phyloP scores from a whole-genome alignment of 2,329 filamentous ascomycete species.

The Drechslerella coelobrocha region DNA sequence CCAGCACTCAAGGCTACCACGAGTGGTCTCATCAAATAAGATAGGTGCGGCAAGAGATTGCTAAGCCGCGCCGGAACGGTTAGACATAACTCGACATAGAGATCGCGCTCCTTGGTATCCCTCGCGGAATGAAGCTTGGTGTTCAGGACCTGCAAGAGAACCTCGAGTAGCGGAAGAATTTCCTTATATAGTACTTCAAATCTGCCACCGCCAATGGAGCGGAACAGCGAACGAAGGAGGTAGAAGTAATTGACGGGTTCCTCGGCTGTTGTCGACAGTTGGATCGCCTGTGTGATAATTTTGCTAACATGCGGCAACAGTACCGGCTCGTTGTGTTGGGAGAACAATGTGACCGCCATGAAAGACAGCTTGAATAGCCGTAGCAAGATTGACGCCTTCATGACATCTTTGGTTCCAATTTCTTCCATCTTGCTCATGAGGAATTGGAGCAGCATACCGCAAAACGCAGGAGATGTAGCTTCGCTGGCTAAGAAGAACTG shows the following conservation, averaged over 20 bases:
- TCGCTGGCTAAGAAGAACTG: slow-evolving; percentile 99
- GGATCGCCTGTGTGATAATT: slow-evolving; percentile 96
- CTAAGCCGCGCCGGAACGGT: slow-evolving; percentile 94
- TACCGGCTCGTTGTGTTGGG: slow-evolving; percentile 91
- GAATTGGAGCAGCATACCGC: slow-evolving; percentile 96
- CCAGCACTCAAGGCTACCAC: slow-evolving; percentile 94
- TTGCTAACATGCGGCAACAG: slow-evolving; percentile 94
- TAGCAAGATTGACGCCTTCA: slow-evolving; percentile 89
- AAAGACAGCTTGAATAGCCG: slow-evolving; percentile 97
- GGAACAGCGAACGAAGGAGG: slow-evolving; percentile 86
- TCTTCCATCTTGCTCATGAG: slow-evolving; percentile 96
- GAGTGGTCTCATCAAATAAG: slow-evolving; percentile 93
- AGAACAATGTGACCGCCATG: slow-evolving; percentile 98
- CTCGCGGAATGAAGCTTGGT: slow-evolving; percentile 88
- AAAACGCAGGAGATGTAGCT: slow-evolving; percentile 95
- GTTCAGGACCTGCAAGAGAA: slow-evolving; percentile 96
- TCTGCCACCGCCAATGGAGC: slow-evolving; percentile 94
- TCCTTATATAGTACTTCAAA: slow-evolving; percentile 99
- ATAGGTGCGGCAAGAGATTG: slow-evolving; percentile 91
- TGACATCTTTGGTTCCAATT: slow-evolving; percentile 88
- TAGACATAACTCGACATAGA: slow-evolving; percentile 95
- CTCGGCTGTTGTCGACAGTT: slow-evolving; percentile 91
- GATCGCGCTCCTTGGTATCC: slow-evolving; percentile 86
- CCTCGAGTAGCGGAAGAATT: slow-evolving; percentile 92
- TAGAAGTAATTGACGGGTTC: slow-evolving; percentile 99